Evolutionary conservation across 1,284 basidiomycete genomes (phyloP), one percentile per base, ranked within the genome.

Genomic region (Ceratobasidium sp.): DNA sequence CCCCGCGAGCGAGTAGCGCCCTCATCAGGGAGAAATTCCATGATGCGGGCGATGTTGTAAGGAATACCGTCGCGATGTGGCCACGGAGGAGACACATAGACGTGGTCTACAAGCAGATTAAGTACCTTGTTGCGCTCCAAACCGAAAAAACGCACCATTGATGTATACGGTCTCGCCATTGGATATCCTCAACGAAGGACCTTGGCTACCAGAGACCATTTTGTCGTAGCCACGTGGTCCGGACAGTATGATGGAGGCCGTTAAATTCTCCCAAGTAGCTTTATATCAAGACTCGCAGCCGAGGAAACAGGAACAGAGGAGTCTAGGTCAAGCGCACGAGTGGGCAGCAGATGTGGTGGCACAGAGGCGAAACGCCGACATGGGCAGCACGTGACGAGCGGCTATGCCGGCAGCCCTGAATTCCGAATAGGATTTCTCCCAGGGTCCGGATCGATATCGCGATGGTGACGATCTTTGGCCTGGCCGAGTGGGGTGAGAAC

Each of bases 41-140:
- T 97, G 81, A 98, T 94, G 75, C 95, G 89, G 60, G 92, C 95
- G 62, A 98, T 89, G 60, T 91, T 94, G 81, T 97, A 98, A 72
- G 94, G 94, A 51, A 94, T 82, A 78, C 95, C 94, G 78, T 96
- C 94, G 72, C 95, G 88, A 72, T 92, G 86, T 63, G 91, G 87
- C 94, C 94, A 97, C 75, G 88, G 90, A 16, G 92, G 91, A 38
- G 94, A 94, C 81, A 94, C 92, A 81, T 98, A 98, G 78, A 97
- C 95, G 83, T 97, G 94, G 81, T 98, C 95, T 95, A 82, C 83
- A 83, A 79, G 73, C 78, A 77, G 83, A 76, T 78, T 77, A 54
- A 23, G 63, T 33, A 14, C 73, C 38, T n/a, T 23, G 56, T 51
- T 11, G 25, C 21, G 8, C 2, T n/a, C 59, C 14, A 73, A 74